Conservation (phyloP, 73 alveolate genomes). For the Diophrys sp. region DNA sequence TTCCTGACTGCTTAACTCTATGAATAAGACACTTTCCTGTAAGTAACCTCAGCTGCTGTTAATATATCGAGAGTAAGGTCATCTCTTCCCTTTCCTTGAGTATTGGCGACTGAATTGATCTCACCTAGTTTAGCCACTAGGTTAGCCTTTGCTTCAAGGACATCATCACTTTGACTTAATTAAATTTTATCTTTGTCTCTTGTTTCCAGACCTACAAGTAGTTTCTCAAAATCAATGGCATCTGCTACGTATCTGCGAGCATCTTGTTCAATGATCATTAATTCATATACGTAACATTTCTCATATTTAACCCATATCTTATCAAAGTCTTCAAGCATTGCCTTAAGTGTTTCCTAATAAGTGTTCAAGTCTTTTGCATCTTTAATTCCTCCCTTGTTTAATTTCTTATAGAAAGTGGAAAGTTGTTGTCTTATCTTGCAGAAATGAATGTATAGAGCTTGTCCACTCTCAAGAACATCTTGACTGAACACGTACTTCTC, state of each 20-base stretch:
- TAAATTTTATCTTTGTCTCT: background rate
- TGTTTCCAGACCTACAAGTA: slow-evolving; percentile 41
- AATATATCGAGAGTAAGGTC: slow-evolving; percentile 86
- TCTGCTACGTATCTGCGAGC: slow-evolving; percentile 88
- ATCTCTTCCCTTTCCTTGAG: slow-evolving; percentile 95
- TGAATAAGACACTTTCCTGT: background rate
- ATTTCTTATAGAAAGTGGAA: too few relatives aligned
- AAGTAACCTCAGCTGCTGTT: slow-evolving; percentile 73
- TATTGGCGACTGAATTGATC: slow-evolving; percentile 93
- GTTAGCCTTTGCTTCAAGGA: slow-evolving; percentile 27
- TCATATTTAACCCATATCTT: slow-evolving; percentile 78
- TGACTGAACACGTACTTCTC: slow-evolving; percentile 89
- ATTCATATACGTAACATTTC: slow-evolving; percentile 85
- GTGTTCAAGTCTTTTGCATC: slow-evolving; percentile 1
- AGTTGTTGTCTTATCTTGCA: background rate
- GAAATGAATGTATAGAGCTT: slow-evolving; percentile 20
- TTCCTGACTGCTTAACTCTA: slow-evolving; percentile 71
- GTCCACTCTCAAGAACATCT: slow-evolving; percentile 90
- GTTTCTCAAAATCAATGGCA: slow-evolving; percentile 93
- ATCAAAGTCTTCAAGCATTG: slow-evolving; percentile 60
- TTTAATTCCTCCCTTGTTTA: background rate
- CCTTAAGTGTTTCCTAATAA: slow-evolving; percentile 21
- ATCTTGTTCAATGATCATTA: slow-evolving; percentile 92
- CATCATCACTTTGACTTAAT: background rate
- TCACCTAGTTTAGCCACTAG: slow-evolving; percentile 74